Percentiles rank a stretch among this genome's conserved stretches.
phyloP scores from a whole-genome alignment of 2,329 filamentous ascomycete species.

The Ophiostoma angusticollis region DNA sequence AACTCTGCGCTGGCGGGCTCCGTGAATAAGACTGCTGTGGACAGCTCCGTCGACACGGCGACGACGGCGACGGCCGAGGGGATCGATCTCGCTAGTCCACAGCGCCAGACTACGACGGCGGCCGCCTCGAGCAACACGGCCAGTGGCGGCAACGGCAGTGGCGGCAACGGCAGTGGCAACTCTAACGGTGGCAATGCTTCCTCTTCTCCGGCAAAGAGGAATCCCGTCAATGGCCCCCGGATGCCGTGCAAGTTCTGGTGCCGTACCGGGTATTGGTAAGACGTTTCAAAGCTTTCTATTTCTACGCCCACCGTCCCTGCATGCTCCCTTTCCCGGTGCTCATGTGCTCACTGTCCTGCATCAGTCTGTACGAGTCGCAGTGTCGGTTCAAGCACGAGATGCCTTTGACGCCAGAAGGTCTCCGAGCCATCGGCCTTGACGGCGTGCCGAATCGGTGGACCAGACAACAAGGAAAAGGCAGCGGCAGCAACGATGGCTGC shows the following conservation, averaged over 20 bases:
- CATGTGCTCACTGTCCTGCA: background rate
- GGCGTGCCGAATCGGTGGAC: constrained; percentile 32
- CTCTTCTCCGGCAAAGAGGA: too few species aligned
- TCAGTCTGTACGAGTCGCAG: constrained; percentile 27
- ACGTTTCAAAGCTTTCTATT: background rate
- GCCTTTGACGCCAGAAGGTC: constrained; percentile 28
- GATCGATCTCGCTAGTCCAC: too few species aligned
- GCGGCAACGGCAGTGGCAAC: too few species aligned
- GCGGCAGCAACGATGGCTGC: constrained; percentile 3
- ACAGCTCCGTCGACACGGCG: too few species aligned
- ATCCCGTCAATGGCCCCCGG: background rate
- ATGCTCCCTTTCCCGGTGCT: background rate
- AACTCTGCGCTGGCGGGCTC: too few species aligned
- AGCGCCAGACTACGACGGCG: too few species aligned
- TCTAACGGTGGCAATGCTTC: too few species aligned
- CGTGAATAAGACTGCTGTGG: too few species aligned
- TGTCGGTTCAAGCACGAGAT: constrained; percentile 36
- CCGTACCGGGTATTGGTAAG: constrained; percentile 28
- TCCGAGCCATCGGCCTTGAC: constrained; percentile 29
- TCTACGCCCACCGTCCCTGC: background rate
- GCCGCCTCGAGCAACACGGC: too few species aligned
- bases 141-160: too few species aligned
- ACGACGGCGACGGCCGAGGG: too few species aligned
- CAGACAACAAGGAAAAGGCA: too few species aligned
- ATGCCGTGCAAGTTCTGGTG: constrained; percentile 35